These are phyloP conservation scores for Trichoderma breve DNA, from an alignment of 2,329 filamentous ascomycete genomes.

Conservation along the genomic window DNA sequence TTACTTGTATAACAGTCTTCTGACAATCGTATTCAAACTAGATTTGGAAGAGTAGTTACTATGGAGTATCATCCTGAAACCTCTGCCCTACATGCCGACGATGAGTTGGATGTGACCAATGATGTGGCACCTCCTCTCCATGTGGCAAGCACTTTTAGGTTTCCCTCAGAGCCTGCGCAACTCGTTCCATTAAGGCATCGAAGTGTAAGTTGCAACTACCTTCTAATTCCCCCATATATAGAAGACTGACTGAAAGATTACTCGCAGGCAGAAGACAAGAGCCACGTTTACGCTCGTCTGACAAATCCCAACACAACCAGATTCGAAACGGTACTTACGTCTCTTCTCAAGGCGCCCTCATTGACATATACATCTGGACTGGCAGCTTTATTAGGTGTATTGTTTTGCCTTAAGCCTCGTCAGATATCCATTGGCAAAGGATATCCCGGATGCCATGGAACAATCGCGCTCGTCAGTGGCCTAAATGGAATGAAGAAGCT, in stretches of 20 bases:
- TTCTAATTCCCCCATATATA: accelerated
- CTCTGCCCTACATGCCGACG: not conserved
- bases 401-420: conserved; percentile 77
- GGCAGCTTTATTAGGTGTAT: conserved; percentile 80
- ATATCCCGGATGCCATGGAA: conserved; percentile 92
- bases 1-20: no score
- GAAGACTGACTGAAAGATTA: conserved; percentile 28
- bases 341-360: conserved; percentile 66
- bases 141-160: conserved; percentile 87
- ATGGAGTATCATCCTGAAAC: not conserved
- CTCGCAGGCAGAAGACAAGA: not conserved
- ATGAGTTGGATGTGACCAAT: not conserved
- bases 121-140: conserved; percentile 78
- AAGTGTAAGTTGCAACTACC: conserved; percentile 40
- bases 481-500: conserved; percentile 74
- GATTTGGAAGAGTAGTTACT: not conserved
- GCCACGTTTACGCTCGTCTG: conserved; percentile 79
- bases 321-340: conserved; percentile 77
- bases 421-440: conserved; percentile 79
- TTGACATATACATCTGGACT: conserved; percentile 84
- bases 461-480: conserved; percentile 70
- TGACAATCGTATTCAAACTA: not conserved
- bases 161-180: conserved; percentile 65
- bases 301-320: conserved; percentile 77
- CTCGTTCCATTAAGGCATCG: conserved; percentile 46